These are phyloP conservation scores for Pseudodiploospora longispora DNA, from an alignment of 2,329 filamentous ascomycete species.

Conservation along the genomic window DNA sequence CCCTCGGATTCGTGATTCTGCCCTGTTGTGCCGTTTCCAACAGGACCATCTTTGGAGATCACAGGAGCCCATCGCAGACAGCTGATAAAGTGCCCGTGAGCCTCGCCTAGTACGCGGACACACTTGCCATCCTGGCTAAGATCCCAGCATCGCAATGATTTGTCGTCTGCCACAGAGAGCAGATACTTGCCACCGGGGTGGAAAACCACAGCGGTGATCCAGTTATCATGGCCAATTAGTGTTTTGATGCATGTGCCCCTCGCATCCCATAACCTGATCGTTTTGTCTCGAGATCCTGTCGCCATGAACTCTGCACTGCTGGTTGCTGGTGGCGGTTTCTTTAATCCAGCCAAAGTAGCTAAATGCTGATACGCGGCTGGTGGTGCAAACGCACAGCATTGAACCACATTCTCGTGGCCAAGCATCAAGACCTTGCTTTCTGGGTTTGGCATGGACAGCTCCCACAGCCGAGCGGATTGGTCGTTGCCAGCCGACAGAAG, in stretches of 20 bases:
- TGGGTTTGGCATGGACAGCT: conserved; percentile 54
- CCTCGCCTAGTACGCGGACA: conserved; percentile 69
- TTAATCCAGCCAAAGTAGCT: conserved; percentile 68
- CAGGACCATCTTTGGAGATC: conserved; percentile 17
- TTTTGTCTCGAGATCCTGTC: conserved; percentile 83
- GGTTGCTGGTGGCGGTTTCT: conserved; percentile 66
- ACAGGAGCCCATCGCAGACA: conserved; percentile 81
- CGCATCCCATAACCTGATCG: conserved; percentile 80
- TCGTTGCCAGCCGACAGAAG: conserved; percentile 79
- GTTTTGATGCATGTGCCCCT: conserved; percentile 79
- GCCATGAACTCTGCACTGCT: conserved; percentile 82
- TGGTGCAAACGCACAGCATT: conserved; percentile 82
- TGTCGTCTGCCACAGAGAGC: conserved; percentile 79
- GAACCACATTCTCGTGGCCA: conserved; percentile 81
- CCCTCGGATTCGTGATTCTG: conserved; percentile 22
- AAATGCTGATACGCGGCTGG: conserved; percentile 67
- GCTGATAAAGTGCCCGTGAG: conserved; percentile 76
- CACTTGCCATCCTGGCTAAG: conserved; percentile 81
- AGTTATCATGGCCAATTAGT: conserved; percentile 84
- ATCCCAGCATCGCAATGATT: conserved; percentile 91
- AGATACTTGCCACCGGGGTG: conserved; percentile 90
- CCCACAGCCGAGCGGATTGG: conserved; percentile 76
- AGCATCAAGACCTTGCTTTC: conserved; percentile 74
- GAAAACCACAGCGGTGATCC: conserved; percentile 79
- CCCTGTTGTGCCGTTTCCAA: conserved; percentile 6